phyloP scores from a whole-genome alignment of 176 grass and related monocot genomes.

The Carex pumila region DNA sequence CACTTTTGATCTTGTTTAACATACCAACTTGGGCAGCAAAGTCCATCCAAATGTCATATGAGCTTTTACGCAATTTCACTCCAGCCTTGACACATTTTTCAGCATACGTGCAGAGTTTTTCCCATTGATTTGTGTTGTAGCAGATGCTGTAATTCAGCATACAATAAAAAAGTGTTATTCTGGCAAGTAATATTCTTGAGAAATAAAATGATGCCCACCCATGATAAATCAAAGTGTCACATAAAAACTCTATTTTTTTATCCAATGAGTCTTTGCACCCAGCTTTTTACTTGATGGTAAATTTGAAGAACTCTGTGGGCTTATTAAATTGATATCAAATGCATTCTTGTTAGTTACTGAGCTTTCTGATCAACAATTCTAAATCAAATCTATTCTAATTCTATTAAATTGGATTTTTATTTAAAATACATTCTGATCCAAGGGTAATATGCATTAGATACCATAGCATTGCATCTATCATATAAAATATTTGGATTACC shows the following conservation, averaged over 20 bases:
- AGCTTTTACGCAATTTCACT: slow-evolving; percentile 60
- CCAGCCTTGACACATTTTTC: slow-evolving; percentile 63
- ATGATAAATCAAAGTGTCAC: background rate
- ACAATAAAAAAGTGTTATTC: slow-evolving; percentile 6
- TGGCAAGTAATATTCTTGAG: background rate
- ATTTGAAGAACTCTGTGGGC: background rate
- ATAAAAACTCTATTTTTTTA: background rate
- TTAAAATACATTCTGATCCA: background rate
- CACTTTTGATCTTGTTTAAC: background rate
- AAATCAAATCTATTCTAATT: background rate
- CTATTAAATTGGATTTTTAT: background rate
- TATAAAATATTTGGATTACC: background rate
- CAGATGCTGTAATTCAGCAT: slow-evolving; percentile 66
- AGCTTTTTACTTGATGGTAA: background rate
- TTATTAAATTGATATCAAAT: background rate
- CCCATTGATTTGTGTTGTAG: slow-evolving; percentile 73
- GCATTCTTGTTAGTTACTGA: background rate
- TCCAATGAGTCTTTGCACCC: background rate
- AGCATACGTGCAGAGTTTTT: slow-evolving; percentile 63
- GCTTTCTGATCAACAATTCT: background rate
- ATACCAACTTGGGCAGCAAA: slow-evolving; percentile 89
- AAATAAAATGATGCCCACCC: background rate
- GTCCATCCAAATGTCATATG: slow-evolving; percentile 94
- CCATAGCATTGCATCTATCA: background rate
- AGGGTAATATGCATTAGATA: background rate